Percentiles rank a stretch among this genome's conserved stretches.
Conservation (phyloP, 2,329 filamentous ascomycete genomes). For the Leptographium lundbergii region DNA sequence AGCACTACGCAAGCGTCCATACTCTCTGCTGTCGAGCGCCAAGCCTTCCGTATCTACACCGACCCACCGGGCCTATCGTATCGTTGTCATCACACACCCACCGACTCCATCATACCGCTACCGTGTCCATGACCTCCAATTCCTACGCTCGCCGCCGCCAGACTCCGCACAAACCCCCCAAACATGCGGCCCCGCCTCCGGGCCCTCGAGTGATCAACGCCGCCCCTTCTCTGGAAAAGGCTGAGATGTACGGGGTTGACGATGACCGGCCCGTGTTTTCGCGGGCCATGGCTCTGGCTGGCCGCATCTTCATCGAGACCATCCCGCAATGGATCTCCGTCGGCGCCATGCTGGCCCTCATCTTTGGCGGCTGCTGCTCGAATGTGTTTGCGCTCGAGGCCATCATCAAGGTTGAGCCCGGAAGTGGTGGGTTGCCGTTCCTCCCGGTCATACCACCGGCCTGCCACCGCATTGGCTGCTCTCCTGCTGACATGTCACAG, state of each 20-base stretch:
- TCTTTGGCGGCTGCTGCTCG: conserved; percentile 62
- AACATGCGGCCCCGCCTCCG: conserved; percentile 21
- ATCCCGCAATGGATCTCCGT: conserved; percentile 52
- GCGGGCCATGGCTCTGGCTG: conserved; percentile 36
- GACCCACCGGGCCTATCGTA: neutral
- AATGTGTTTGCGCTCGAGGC: conserved; percentile 93
- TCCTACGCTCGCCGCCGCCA: conserved; percentile 30
- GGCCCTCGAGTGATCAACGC: conserved; percentile 41
- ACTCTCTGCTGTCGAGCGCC: neutral
- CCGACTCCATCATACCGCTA: neutral
- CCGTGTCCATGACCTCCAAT: conserved; percentile 28
- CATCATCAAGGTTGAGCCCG: conserved; percentile 84
- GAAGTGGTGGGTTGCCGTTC: conserved; percentile 47
- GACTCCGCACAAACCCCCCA: conserved; percentile 30
- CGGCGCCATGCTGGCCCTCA: conserved; percentile 62
- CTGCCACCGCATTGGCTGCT: neutral
- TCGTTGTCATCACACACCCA: neutral
- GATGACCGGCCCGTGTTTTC: conserved; percentile 36
- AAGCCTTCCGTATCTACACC: neutral
- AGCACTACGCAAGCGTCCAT: neutral
- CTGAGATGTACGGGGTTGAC: conserved; percentile 41
- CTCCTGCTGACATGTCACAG: conserved; percentile 26
- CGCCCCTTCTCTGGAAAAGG: conserved; percentile 39
- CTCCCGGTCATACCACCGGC: neutral
- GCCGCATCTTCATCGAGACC: conserved; percentile 42